Conservation (phyloP, 768 basidiomycete species). For the Thelephora ganbajun region DNA sequence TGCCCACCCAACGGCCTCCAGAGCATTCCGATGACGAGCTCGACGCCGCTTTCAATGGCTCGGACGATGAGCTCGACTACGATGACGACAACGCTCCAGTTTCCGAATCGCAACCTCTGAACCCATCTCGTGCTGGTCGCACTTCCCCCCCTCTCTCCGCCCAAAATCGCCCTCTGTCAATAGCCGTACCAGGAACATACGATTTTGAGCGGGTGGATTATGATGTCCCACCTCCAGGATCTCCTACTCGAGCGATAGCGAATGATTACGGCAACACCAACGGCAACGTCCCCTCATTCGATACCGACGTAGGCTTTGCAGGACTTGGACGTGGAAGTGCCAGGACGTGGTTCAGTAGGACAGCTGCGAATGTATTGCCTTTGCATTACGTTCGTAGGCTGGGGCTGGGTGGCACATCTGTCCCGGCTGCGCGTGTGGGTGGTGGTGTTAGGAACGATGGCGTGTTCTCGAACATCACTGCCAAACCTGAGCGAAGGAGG, state of each 20-base stretch:
- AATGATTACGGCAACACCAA: conserved; percentile 67
- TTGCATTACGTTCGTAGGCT: conserved; percentile 30
- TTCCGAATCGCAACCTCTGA: conserved; percentile 27
- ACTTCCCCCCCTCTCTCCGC: conserved; percentile 5
- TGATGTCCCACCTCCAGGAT: conserved; percentile 52
- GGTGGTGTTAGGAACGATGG: conserved; percentile 72
- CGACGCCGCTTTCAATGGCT: conserved; percentile 79
- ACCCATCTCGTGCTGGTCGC: conserved; percentile 9
- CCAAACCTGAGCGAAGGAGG: conserved; percentile 58
- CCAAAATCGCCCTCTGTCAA: too few relatives aligned
- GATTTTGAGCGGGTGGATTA: conserved; percentile 76
- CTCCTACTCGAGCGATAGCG: conserved; percentile 49
- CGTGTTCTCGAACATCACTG: conserved; percentile 91
- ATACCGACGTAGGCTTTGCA: conserved; percentile 16
- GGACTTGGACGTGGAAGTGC: conserved; percentile 8
- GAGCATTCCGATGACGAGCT: conserved; percentile 44
- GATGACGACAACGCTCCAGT: conserved; percentile 34
- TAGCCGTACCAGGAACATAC: conserved; percentile 29
- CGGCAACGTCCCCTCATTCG: conserved; percentile 42
- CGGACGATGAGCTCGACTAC: conserved; percentile 54
- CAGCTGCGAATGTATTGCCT: conserved; percentile 45
- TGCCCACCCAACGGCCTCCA: conserved; percentile 43
- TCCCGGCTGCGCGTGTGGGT: conserved; percentile 28
- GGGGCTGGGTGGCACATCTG: conserved; percentile 17
- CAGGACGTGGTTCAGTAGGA: conserved; percentile 39